Conservation (phyloP, 1,284 basidiomycete species). For the Vanrija pseudolonga region DNA sequence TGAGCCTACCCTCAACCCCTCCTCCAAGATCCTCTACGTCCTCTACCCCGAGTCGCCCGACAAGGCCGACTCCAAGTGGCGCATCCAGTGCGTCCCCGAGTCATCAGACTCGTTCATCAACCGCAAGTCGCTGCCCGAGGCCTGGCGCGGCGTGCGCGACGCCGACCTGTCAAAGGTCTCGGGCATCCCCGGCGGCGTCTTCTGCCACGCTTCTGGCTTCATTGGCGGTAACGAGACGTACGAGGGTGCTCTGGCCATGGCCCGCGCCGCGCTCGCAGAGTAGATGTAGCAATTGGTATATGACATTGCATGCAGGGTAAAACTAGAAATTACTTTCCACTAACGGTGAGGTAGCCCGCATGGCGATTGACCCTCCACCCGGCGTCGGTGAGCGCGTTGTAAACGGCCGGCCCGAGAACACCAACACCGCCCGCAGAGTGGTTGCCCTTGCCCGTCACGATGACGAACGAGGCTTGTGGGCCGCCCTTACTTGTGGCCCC, state of each 20-base stretch:
- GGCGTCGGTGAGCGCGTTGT: slow-evolving; percentile 27
- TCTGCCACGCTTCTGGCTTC: slow-evolving; percentile 93
- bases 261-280: slow-evolving; percentile 47
- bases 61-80: slow-evolving; percentile 65
- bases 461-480: slow-evolving; percentile 12
- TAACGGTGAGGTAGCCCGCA: slow-evolving; percentile 40
- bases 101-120: slow-evolving; percentile 80
- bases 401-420: slow-evolving; percentile 44
- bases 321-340: no score
- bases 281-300: neutral
- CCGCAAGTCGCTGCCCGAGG: slow-evolving; percentile 85
- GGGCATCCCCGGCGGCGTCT: slow-evolving; percentile 80
- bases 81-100: slow-evolving; percentile 86
- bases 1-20: slow-evolving; percentile 54
- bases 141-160: slow-evolving; percentile 89
- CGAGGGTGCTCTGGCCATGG: slow-evolving; percentile 80
- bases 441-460: slow-evolving; percentile 45
- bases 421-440: slow-evolving; percentile 40
- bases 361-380: slow-evolving; percentile 40
- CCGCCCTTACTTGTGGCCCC: slow-evolving; percentile 26
- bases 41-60: slow-evolving; percentile 80
- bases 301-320: neutral
- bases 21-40: slow-evolving; percentile 61
- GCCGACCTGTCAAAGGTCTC: slow-evolving; percentile 67
- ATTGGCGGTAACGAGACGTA: slow-evolving; percentile 93